Conservation (phyloP, 2,329 filamentous ascomycete genomes). For the Trichophyton mentagrophytes region DNA sequence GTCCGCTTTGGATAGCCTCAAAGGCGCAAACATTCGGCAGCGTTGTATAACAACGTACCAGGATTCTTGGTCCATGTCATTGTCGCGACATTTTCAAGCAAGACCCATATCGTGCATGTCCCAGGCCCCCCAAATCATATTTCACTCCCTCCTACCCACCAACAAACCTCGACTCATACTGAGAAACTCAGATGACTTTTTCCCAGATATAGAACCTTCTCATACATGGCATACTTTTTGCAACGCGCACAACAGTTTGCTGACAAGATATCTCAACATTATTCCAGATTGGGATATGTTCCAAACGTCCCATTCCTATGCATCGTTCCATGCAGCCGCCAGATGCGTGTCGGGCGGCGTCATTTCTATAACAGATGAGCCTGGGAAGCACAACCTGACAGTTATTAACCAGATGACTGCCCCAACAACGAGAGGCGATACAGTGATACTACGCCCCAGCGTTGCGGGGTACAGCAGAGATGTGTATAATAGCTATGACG, state of each 20-base stretch:
- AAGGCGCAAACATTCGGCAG: conserved; percentile 55
- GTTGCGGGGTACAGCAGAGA: conserved; percentile 59
- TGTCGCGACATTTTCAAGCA: conserved; percentile 62
- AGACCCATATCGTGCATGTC: conserved; percentile 92
- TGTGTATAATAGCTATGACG: conserved; percentile 63
- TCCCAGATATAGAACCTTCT: conserved; percentile 63
- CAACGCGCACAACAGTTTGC: conserved; percentile 77
- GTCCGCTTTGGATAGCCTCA: conserved; percentile 69
- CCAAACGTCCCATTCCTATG: conserved; percentile 56
- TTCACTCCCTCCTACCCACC: conserved; percentile 67
- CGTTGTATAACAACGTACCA: conserved; percentile 63
- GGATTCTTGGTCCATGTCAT: conserved; percentile 71
- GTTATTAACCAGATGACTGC: conserved; percentile 75
- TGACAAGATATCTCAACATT: conserved; percentile 74
- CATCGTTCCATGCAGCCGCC: conserved; percentile 76
- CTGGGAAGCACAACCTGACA: conserved; percentile 62
- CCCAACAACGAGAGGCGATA: conserved; percentile 55
- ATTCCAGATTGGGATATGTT: conserved; percentile 78
- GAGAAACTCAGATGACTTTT: conserved; percentile 83
- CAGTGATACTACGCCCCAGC: conserved; percentile 68
- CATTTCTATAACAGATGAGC: conserved; percentile 85
- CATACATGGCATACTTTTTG: conserved; percentile 94
- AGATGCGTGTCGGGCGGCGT: conserved; percentile 83
- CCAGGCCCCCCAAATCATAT: conserved; percentile 71
- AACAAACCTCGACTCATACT: conserved; percentile 61